Evolutionary conservation across 331 rosid genomes (phyloP).

Genomic region (Malus hybrid): DNA sequence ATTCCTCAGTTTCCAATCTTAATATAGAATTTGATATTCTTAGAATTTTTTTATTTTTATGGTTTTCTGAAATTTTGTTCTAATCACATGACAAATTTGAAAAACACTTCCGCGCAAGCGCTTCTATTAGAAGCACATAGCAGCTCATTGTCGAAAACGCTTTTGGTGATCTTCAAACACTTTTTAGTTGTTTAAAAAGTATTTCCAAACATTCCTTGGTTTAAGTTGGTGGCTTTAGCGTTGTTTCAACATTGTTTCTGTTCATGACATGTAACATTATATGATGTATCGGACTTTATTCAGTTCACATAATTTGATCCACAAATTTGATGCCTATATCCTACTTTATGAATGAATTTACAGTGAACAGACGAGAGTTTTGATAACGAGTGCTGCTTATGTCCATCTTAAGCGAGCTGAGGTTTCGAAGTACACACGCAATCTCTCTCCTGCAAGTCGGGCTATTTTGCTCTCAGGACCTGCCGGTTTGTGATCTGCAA

Average conservation of each 20-base stretch:
- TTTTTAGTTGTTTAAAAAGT: too few relatives aligned
- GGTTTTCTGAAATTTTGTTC: background rate
- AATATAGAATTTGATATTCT: too few relatives aligned
- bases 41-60: too few relatives aligned
- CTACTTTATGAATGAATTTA: background rate
- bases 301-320: background rate
- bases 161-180: too few relatives aligned
- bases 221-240: background rate
- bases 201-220: background rate
- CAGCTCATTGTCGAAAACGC: too few relatives aligned
- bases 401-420: slow-evolving; percentile 85
- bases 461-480: slow-evolving; percentile 95
- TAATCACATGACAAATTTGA: too few relatives aligned
- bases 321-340: background rate
- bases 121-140: background rate
- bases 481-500: slow-evolving; percentile 47
- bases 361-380: slow-evolving; percentile 85
- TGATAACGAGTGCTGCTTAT: slow-evolving; percentile 92
- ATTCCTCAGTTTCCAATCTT: background rate
- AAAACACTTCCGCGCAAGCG: background rate
- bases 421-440: slow-evolving; percentile 69
- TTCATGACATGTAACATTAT: background rate
- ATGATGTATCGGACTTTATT: too few relatives aligned
- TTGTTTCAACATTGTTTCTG: background rate
- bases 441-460: slow-evolving; percentile 89